Base-by-base conservation (phyloP, 1,284 basidiomycete genomes). In the Taiwanofungus camphoratus region DNA sequence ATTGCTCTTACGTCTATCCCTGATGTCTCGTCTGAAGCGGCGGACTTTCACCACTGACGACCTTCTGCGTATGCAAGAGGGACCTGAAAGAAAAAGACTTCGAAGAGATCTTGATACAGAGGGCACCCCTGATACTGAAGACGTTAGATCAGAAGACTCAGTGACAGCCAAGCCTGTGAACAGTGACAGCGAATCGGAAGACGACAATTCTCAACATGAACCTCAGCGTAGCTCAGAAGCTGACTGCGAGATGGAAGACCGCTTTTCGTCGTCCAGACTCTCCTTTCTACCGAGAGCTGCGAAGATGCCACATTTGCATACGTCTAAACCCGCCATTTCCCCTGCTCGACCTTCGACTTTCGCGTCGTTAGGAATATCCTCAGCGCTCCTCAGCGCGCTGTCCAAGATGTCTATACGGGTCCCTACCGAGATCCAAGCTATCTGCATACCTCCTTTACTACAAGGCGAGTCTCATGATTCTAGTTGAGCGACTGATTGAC, bases 351-450 rank as follows among this genome's bases (percentile, higher is more conserved):
- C 51, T 13, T 44, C 59, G n/a, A 70, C 76, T 12, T 95, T 93
- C 53, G 63, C 67, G 20, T 73, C 78, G 0, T 73, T 98, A 39
- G 90, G 88, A 3, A 76, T 97, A 41, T 87, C 87, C 0, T 63
- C 74, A 2, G 70, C 79, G 3, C 71, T 98, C 16, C 77, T 86
- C 33, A 62, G 70, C 11, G 82, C 91, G 1, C 73, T 99, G 34
- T 71, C 71, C 16, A 75, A 78, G 21, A 92, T 99, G 77, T 89
- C 90, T 13, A 98, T 99, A 53, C 74, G 74, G 34, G 65, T 69
- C 2, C 95, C 95, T 1, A 98, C 95, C 1, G 83, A 88, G 48
- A 87, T 99, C 39, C 95, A 99, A 61, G 72, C 76, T 0, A 87
- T 87, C 2, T 96, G 94, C 62, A 87, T 99, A 53, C 92, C 92